Evolutionary conservation across 352 stramenopile genomes (phyloP).

Genomic region (Blastocystis sp.): DNA sequence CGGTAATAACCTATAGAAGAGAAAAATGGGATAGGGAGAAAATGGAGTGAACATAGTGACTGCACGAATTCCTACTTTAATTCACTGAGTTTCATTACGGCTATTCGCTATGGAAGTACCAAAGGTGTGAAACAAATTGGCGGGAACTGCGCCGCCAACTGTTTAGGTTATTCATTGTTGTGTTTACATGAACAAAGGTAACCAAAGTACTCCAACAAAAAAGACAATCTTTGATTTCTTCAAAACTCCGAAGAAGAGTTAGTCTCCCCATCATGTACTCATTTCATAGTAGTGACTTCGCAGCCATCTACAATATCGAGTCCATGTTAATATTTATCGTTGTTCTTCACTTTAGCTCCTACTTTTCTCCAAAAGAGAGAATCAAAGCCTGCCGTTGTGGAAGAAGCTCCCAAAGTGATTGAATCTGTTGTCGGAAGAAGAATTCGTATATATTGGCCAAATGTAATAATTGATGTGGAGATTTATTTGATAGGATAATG

Average conservation of each 20-base stretch:
- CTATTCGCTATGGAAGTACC: too few relatives aligned
- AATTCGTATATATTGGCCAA: conserved; percentile 45
- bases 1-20: neutral
- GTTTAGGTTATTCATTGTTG: neutral
- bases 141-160: neutral
- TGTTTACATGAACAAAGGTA: neutral
- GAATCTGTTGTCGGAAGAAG: neutral
- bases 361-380: neutral
- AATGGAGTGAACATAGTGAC: neutral
- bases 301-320: neutral
- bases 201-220: neutral
- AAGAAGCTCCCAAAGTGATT: neutral
- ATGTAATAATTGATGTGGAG: neutral
- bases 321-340: neutral
- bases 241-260: conserved; percentile 60
- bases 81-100: neutral
- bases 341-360: neutral
- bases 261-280: neutral
- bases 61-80: neutral
- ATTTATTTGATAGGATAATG: conserved; percentile 40
- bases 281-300: neutral
- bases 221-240: conserved; percentile 63
- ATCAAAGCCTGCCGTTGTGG: neutral
- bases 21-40: neutral
- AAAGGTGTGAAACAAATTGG: too few relatives aligned